phyloP scores from a whole-genome alignment of 73 alveolate species.

The Uronychia setigera region DNA sequence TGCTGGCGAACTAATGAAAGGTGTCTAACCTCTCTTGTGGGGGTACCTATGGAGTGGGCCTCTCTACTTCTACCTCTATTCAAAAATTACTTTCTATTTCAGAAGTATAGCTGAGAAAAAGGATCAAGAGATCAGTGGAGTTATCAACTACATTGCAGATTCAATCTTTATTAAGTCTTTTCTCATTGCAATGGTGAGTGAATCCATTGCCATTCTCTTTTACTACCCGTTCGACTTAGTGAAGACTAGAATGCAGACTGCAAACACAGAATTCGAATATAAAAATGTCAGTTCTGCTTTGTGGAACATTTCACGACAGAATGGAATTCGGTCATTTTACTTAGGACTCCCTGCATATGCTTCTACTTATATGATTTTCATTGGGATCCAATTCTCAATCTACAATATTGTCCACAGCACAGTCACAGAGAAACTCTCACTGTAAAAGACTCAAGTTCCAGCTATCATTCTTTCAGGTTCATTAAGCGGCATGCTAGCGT shows the following conservation, averaged over 20 bases:
- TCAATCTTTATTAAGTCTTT: neutral
- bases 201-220: slow-evolving; percentile 11
- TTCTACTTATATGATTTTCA: slow-evolving; percentile 18
- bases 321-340: slow-evolving; percentile 7
- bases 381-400: slow-evolving; percentile 38
- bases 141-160: neutral
- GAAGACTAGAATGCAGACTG: slow-evolving; percentile 58
- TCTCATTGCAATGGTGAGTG: slow-evolving; percentile 29
- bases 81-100: too few species aligned
- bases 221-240: slow-evolving; percentile 61
- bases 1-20: slow-evolving; percentile 2
- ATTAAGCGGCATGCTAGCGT: neutral
- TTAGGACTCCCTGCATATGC: slow-evolving; percentile 27
- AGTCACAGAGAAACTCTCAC: too few species aligned
- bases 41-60: neutral
- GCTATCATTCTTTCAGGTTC: neutral
- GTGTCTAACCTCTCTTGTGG: neutral
- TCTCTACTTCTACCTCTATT: slow-evolving; percentile 6
- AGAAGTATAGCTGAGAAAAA: too few species aligned
- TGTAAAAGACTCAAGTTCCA: neutral
- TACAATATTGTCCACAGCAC: too few species aligned
- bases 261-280: slow-evolving; percentile 7
- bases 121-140: neutral
- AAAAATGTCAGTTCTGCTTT: slow-evolving; percentile 35
- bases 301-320: neutral